phyloP scores from a whole-genome alignment of 768 basidiomycete species.

The Phlebiopsis flavidoalba region DNA sequence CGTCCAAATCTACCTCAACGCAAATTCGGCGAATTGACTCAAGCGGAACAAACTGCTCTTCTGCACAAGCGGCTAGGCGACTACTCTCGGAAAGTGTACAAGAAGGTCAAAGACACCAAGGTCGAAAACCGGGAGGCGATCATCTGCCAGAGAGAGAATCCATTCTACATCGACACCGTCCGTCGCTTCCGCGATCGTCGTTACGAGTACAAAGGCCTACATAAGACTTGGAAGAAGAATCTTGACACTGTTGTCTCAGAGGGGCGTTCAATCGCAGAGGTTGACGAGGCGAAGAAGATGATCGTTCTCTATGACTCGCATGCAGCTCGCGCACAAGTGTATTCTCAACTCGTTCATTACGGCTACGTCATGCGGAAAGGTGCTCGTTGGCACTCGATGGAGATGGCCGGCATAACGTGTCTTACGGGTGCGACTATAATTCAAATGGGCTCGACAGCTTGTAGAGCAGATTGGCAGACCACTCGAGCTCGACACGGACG shows the following conservation, averaged over 20 bases:
- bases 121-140: constrained; percentile 92
- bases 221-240: constrained; percentile 99
- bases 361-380: constrained; percentile 99
- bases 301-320: constrained; percentile 96
- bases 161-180: constrained; percentile 99
- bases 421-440: constrained; percentile 97
- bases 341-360: constrained; percentile 99
- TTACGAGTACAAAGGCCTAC: constrained; percentile 98
- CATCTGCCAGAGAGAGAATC: constrained; percentile 96
- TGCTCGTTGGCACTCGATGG: constrained; percentile 99
- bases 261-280: constrained; percentile 72
- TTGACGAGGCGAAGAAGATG: constrained; percentile 98
- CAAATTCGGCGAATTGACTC: constrained; percentile 76
- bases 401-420: constrained; percentile 99
- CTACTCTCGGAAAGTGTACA: constrained; percentile 98
- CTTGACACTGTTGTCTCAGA: constrained; percentile 70
- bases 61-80: constrained; percentile 96
- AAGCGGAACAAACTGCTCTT: constrained; percentile 84
- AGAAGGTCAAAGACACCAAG: constrained; percentile 96
- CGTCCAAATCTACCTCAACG: constrained; percentile 68
- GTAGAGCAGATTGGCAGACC: constrained; percentile 98
- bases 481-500: constrained; percentile 96
- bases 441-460: constrained; percentile 94
- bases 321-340: constrained; percentile 98
- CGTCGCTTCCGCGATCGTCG: constrained; percentile 94